Percentiles rank a stretch among this genome's conserved stretches.
These are phyloP conservation scores for Cucumis variabilis DNA, from an alignment of 331 rosid species.

Conservation along the genomic window DNA sequence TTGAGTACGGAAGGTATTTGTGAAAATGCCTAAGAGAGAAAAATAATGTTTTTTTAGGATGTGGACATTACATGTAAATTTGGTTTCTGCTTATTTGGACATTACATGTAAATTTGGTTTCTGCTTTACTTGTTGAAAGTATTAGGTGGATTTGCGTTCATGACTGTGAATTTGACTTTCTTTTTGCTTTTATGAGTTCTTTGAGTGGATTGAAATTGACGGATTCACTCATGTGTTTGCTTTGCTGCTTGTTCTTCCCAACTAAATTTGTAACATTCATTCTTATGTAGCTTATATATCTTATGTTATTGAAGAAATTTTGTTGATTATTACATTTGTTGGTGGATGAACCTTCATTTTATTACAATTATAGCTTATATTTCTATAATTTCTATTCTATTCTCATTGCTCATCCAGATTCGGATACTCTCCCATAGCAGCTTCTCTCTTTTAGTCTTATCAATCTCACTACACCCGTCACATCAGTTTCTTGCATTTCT, in stretches of 20 bases:
- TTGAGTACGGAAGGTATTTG: too few relatives aligned
- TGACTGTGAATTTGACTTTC: neutral
- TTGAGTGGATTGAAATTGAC: slow-evolving; percentile 7
- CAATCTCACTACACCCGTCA: neutral
- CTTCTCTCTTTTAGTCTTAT: neutral
- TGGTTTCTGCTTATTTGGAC: too few relatives aligned
- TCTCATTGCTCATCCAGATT: neutral
- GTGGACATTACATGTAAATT: too few relatives aligned
- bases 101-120: neutral
- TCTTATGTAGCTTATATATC: too few relatives aligned
- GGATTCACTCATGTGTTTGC: slow-evolving; percentile 16
- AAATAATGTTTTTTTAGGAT: too few relatives aligned
- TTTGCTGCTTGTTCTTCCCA: neutral
- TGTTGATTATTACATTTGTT: too few relatives aligned
- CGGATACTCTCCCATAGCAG: slow-evolving; percentile 2
- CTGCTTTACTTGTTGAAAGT: neutral
- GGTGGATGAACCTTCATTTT: too few relatives aligned
- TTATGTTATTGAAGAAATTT: too few relatives aligned
- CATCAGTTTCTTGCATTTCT: neutral
- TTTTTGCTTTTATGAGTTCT: neutral
- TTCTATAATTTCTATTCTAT: neutral
- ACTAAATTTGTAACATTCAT: neutral
- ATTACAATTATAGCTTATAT: too few relatives aligned
- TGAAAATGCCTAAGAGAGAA: too few relatives aligned
- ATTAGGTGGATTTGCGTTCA: neutral